Evolutionary conservation across 2,329 filamentous ascomycete species (phyloP).

Genomic region (Colletotrichum musicola): DNA sequence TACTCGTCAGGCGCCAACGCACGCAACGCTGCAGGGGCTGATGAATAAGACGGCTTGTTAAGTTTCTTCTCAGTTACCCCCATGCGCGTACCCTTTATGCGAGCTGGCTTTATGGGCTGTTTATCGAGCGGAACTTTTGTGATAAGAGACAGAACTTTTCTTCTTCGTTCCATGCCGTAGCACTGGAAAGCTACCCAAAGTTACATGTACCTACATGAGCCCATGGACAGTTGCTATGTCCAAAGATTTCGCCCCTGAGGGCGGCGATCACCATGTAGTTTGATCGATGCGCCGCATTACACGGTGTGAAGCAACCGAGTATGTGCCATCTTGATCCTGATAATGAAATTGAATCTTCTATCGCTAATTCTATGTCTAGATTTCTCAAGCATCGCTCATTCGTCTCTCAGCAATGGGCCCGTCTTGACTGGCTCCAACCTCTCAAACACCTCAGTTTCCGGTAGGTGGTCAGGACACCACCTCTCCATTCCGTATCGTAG

Average conservation of each 20-base stretch:
- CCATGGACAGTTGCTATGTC: no score
- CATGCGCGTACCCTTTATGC: background rate
- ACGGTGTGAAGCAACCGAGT: no score
- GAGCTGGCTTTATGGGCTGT: slow-evolving; percentile 5
- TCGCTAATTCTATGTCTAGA: no score
- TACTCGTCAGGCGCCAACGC: slow-evolving; percentile 15
- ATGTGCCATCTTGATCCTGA: no score
- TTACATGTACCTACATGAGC: no score
- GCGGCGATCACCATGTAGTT: no score
- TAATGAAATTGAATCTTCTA: no score
- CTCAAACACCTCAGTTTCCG: slow-evolving; percentile 49
- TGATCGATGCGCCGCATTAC: no score
- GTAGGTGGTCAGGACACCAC: slow-evolving; percentile 59
- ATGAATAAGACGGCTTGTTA: background rate
- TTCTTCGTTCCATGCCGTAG: background rate
- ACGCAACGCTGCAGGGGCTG: slow-evolving; percentile 12
- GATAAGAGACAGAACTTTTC: slow-evolving; percentile 8
- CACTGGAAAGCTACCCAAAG: no score
- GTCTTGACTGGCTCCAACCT: slow-evolving; percentile 53
- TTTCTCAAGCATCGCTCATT: background rate
- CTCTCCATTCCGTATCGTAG: slow-evolving; percentile 62
- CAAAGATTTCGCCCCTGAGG: no score
- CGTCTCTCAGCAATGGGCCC: slow-evolving; percentile 43
- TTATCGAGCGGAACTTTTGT: slow-evolving; percentile 5
- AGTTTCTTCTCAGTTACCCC: background rate